Evolutionary conservation across 257 asterid species (phyloP), one percentile per base, ranked within the genome.

Genomic region (Scutellaria minor): DNA sequence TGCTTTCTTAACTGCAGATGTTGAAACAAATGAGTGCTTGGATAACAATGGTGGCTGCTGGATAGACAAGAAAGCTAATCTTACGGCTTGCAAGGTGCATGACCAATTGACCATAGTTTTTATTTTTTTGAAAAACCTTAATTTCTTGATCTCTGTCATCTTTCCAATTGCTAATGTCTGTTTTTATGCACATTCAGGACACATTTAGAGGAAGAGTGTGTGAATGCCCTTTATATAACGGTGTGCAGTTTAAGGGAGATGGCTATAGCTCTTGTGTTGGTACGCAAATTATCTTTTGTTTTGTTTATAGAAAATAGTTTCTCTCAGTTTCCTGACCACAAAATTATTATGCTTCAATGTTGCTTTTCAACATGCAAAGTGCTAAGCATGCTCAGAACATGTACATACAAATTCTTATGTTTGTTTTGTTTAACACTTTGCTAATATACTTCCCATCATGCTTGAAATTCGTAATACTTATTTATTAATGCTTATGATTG

Each of bases 31-130:
- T 8, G 92, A 92, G 64, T 92, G 97, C 71, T 83, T 89, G 78
- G 89, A 88, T 37, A 85, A 80, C 44, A 89, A 88, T 37, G 96
- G 96, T 47, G 97, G 96, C 70, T 92, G 97, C 75, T 89, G 97
- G 97, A 71, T 61, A 13, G 93, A 92, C 81, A 70, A 80, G n/a
- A 63, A 64, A 58, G 69, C 89, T 35, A 92, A 92, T 66, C 53
- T 85, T 80, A 84, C 97, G 0, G 93, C 97, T 42, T 92, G 97
- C 95, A 88, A 82, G 96, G 97, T 91, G 50, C 57, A 68, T 73
- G 39, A 44, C 50, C 27, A 5, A 53, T 74, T 73, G 39, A 50
- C 50, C 27, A 4, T 54, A 6, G 50, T 13, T 51, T 41, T 11
- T 47, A 18, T 59, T 59, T 6, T 4, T 31, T 50, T n/a, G 8